These are phyloP conservation scores for Pseudogymnoascus sp. DNA, from an alignment of 2,329 filamentous ascomycete species.

Conservation along the genomic window DNA sequence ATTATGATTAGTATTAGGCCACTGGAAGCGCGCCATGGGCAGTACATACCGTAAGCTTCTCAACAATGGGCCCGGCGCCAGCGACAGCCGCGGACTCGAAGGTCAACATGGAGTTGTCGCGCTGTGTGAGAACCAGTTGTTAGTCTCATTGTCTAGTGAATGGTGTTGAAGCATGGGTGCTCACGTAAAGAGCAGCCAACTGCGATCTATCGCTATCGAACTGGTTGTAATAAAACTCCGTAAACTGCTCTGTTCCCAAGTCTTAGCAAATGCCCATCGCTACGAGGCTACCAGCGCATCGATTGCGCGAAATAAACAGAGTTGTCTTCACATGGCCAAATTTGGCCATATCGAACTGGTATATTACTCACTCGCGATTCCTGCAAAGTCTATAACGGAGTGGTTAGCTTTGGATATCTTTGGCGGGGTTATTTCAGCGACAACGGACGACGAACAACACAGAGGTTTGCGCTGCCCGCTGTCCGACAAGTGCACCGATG, in stretches of 20 bases:
- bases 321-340: background rate
- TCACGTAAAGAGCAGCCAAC: slow-evolving; percentile 72
- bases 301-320: background rate
- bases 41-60: slow-evolving; percentile 67
- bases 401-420: slow-evolving; percentile 17
- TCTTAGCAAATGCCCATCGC: background rate
- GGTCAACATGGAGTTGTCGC: slow-evolving; percentile 81
- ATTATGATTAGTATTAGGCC: background rate
- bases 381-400: slow-evolving; percentile 29
- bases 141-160: background rate
- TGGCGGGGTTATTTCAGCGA: slow-evolving; percentile 7
- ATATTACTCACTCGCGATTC: slow-evolving; percentile 33
- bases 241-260: slow-evolving; percentile 63
- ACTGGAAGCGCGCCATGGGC: background rate
- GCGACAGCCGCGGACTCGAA: slow-evolving; percentile 67
- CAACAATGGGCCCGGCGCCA: slow-evolving; percentile 58
- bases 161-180: slow-evolving; percentile 26
- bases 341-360: background rate
- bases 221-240: slow-evolving; percentile 80
- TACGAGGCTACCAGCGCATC: background rate
- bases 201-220: slow-evolving; percentile 65
- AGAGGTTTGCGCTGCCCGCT: background rate
- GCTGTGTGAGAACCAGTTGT: slow-evolving; percentile 39
- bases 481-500: background rate
- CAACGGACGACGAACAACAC: background rate